Percentiles rank a stretch among this genome's conserved stretches.
These are phyloP conservation scores for Gaultheria prostrata DNA, from an alignment of 148 eudicot species.

Conservation along the genomic window DNA sequence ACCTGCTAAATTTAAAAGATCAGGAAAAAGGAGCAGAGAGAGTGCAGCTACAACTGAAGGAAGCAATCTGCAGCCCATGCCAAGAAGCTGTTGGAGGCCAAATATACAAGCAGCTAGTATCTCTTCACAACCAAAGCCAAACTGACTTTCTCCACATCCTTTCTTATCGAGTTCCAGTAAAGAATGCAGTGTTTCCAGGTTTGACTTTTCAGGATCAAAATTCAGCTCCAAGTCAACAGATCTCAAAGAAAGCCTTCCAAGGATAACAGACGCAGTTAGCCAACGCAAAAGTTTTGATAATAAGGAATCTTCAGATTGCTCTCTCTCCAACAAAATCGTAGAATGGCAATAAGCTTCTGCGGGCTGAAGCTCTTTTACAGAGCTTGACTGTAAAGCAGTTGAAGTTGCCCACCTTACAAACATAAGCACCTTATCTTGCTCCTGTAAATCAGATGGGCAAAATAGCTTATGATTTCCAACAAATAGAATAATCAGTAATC, in stretches of 20 bases:
- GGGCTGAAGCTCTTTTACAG: slow-evolving; percentile 19
- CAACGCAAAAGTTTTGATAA: slow-evolving; percentile 66
- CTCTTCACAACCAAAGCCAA: slow-evolving; percentile 36
- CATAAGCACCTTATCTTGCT: slow-evolving; percentile 49
- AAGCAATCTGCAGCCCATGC: slow-evolving; percentile 43
- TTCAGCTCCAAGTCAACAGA: slow-evolving; percentile 17
- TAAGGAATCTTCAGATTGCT: slow-evolving; percentile 43
- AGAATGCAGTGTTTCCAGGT: slow-evolving; percentile 42
- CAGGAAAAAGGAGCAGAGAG: too few species aligned
- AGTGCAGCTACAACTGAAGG: slow-evolving; percentile 67
- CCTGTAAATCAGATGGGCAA: slow-evolving; percentile 42
- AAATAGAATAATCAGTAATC: background rate
- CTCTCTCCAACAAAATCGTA: slow-evolving; percentile 15
- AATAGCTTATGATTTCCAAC: slow-evolving; percentile 4
- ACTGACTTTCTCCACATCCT: slow-evolving; percentile 24
- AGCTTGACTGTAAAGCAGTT: slow-evolving; percentile 51
- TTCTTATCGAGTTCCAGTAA: slow-evolving; percentile 32
- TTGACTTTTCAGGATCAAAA: slow-evolving; percentile 22
- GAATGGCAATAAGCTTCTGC: slow-evolving; percentile 22
- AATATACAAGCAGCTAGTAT: slow-evolving; percentile 51
- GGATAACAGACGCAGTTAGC: slow-evolving; percentile 76
- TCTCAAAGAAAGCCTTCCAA: slow-evolving; percentile 42
- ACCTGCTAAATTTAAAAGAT: too few species aligned
- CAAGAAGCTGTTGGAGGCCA: slow-evolving; percentile 62
- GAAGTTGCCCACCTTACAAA: slow-evolving; percentile 74